phyloP scores from a whole-genome alignment of 345 rosid species.

The Streptanthus diversifolius region DNA sequence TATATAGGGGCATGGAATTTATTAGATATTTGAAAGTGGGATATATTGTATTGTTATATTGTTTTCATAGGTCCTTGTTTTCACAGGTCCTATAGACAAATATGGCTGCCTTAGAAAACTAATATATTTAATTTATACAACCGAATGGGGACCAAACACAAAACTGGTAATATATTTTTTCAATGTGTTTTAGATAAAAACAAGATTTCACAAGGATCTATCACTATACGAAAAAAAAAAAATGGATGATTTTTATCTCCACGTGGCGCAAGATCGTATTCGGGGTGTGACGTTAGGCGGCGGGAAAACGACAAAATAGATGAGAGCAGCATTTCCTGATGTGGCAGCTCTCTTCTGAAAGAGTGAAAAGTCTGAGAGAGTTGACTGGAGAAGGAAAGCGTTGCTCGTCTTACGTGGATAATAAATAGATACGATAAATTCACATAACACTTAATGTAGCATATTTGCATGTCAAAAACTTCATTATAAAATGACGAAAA shows the following conservation, averaged over 20 bases:
- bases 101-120: conserved; percentile 33
- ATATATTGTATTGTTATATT: conserved; percentile 8
- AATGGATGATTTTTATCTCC: conserved; percentile 17
- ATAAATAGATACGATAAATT: not conserved
- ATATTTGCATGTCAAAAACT: not conserved
- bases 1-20: conserved; percentile 23
- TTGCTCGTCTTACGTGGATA: not conserved
- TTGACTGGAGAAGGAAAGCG: not conserved
- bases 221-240: conserved; percentile 16
- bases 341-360: conserved; percentile 10
- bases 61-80: too few species aligned
- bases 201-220: conserved; percentile 27
- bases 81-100: conserved; percentile 27
- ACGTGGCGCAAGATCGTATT: conserved; percentile 15
- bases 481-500: not conserved
- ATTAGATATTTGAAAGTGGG: conserved; percentile 27
- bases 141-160: conserved; percentile 24
- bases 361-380: conserved; percentile 5
- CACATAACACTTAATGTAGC: not conserved
- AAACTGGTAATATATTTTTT: not conserved
- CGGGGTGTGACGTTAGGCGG: conserved; percentile 39
- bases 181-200: not conserved
- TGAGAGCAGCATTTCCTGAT: conserved; percentile 9
- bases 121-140: conserved; percentile 5
- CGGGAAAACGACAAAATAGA: conserved; percentile 10